Evolutionary conservation across 768 basidiomycete species (phyloP), one percentile per base, ranked within the genome.

Genomic region (Kwoniella pini): DNA sequence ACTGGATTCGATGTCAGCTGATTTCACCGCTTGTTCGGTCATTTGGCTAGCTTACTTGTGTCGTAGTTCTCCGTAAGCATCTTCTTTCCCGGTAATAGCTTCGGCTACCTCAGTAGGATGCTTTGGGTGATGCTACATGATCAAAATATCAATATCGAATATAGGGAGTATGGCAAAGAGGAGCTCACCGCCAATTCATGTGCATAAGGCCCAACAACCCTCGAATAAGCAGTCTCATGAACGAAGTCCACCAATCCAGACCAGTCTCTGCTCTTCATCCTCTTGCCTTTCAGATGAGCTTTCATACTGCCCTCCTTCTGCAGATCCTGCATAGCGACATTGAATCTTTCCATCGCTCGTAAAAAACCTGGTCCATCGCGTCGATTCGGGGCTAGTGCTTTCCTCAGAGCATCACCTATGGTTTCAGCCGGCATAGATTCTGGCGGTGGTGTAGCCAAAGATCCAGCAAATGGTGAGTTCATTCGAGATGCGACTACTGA

Each of bases 141-240:
- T 11, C 17, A 36, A 7, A 36, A 7, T 36, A 36, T 7, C 33
- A 15, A 15, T 15, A 36, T 7, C 33, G 33, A 7, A 15, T 15
- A 36, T 7, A 7, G 7, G 33, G 15, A 36, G 7, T 15, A 36
- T 15, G 33, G 15, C 33, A 7, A 15, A 36, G 33, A 36, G 50
- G 69, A 85, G 76, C 97, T 94, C 67, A 87, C 85, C 71, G 84
- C 87, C 54, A 98, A 82, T 57, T 83, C 84, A 53, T 85, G 84
- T n/a, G 93, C 85, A 69, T 89, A 85, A 0, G 96, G 96, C 4
- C 94, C 94, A 1, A 97, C 93, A 17, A 86, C 85, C 26, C 96
- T 85, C 72, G 97, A 91, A 71, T 99, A 98, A 36, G 87, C 89
- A 81, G 97, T 92, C 43, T 93, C 91, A 60, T 75, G 72, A 0